Conservation (phyloP, 441 rosid species). For the Populus hybrid region DNA sequence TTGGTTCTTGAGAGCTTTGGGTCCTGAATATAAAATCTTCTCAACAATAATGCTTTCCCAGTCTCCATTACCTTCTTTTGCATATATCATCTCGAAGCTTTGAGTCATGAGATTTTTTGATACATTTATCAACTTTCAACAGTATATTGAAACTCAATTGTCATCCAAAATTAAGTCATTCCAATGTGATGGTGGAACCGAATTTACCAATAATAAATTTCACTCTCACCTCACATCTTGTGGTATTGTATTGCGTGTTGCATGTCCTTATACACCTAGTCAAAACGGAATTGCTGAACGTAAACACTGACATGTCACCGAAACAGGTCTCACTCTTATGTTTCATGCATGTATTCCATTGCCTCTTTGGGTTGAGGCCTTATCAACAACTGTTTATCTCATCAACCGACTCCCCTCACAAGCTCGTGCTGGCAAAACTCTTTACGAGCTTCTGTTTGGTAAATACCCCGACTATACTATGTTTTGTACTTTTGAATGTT, state of each 20-base stretch:
- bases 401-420: neutral
- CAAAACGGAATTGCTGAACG: neutral
- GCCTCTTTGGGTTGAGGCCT: neutral
- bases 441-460: neutral
- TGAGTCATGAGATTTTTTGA: neutral
- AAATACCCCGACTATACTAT: neutral
- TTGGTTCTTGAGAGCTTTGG: too few species aligned
- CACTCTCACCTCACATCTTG: neutral
- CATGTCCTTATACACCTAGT: neutral
- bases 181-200: slow-evolving; percentile 2
- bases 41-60: neutral
- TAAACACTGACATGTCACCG: neutral
- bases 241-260: neutral
- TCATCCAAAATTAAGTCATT: slow-evolving; percentile 5
- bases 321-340: neutral
- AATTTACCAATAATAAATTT: neutral
- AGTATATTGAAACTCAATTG: slow-evolving; percentile 2
- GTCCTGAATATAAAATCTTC: too few species aligned
- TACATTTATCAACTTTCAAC: neutral
- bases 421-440: fast-evolving
- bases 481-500: neutral
- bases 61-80: neutral
- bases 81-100: too few species aligned
- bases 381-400: neutral
- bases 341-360: neutral